Evolutionary conservation across 2,329 filamentous ascomycete species (phyloP).

Genomic region (Ambrosiella beaveri): DNA sequence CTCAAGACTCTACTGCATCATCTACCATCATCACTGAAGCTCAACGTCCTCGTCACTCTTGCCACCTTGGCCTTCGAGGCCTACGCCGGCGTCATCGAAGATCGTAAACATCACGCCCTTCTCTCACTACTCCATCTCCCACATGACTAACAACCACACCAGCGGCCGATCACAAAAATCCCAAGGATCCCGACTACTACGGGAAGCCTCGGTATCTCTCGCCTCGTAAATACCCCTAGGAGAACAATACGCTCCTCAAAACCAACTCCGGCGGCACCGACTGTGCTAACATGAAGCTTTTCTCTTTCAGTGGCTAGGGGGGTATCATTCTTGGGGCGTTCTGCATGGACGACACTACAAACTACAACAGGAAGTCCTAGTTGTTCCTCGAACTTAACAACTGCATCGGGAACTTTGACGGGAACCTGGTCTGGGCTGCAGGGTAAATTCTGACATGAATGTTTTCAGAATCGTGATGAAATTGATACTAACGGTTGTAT

Average conservation of each 20-base stretch:
- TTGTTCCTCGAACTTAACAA: not conserved
- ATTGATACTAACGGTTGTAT: not conserved
- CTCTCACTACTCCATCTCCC: too few relatives aligned
- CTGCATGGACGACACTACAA: not conserved
- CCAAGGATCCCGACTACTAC: not conserved
- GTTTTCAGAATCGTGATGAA: not conserved
- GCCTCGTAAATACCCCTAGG: not conserved
- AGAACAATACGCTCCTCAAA: not conserved
- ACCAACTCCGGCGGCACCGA: not conserved
- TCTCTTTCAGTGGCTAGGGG: not conserved
- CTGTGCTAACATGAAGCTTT: not conserved
- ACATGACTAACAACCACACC: too few relatives aligned
- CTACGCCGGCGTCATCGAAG: not conserved
- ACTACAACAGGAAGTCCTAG: not conserved
- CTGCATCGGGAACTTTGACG: not conserved
- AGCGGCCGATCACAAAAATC: too few relatives aligned
- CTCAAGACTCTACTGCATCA: not conserved
- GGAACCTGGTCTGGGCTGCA: not conserved
- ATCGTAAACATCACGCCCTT: too few relatives aligned
- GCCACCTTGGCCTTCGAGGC: not conserved
- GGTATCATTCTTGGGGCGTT: not conserved
- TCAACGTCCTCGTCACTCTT: not conserved
- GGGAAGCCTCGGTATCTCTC: not conserved
- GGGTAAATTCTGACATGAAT: not conserved
- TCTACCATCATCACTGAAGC: not conserved